Base-by-base conservation (phyloP, 1,284 basidiomycete species). In the Leccinum subspadiceum region DNA sequence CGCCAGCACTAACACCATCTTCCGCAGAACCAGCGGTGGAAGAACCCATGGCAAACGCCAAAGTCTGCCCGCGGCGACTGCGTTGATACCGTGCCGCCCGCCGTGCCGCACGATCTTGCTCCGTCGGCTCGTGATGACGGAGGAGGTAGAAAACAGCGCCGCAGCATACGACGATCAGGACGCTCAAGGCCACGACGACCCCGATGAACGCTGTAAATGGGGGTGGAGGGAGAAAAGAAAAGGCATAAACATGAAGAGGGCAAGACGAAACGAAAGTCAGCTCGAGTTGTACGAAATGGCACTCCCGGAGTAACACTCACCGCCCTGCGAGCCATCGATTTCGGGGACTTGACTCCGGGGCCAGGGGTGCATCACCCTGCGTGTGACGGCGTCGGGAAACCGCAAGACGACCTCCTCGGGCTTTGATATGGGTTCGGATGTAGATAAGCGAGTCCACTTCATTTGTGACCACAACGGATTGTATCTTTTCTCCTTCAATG, bases 241-340 rank as follows among this genome's bases (percentile, higher is more conserved):
- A 62, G 37, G 4, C 7, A n/a, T 29, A 26, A 55, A 53, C 52
- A 37, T 53, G 8, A 17, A 17, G 9, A 10, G 6, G 39, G 39
- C n/a, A 41, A 5, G 39, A 41, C 4, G 6, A 10, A 20, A 20
- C 17, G 17, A 44, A 10, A 44, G 41, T 44, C 41, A 44, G 41
- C 17, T 44, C 9, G 17, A 33, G 22, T 12, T n/a, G 7, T 39
- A 39, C 22, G 24, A 50, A 31, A 49, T 0, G 10, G 39, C 10
- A 44, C 5, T 17, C 41, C 41, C 17, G 41, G 41, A 20, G 10
- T 44, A 22, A 39, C 15, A 66, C 72, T 49, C 69, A 82, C 81
- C 81, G 29, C 75, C 75, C 61, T 73, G 71, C 24, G 81, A 82
- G 24, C 80, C 79, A 39, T 73, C 72, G 53, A 82, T 79, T 71